A percentile compares a stretch with the other conserved stretches of the same genome.
These are phyloP conservation scores for Bipolaris oryzae DNA, from an alignment of 2,329 filamentous ascomycete genomes.

Conservation along the genomic window DNA sequence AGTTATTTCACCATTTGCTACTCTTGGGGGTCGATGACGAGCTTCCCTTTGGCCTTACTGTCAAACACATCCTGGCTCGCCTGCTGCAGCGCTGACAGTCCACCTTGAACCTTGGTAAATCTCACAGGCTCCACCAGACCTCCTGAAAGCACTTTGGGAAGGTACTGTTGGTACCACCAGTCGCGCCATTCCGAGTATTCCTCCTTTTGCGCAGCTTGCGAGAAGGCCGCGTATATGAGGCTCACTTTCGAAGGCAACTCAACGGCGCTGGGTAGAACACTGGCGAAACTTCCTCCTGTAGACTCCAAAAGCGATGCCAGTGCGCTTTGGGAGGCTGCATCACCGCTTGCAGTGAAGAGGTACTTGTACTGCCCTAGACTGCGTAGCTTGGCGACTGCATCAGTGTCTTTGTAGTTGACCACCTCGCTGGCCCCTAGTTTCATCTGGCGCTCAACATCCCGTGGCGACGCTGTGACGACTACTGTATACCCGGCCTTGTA, in stretches of 20 bases:
- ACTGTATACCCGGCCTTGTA: conserved; percentile 34
- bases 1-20: conserved; percentile 8
- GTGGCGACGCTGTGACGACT: conserved; percentile 33
- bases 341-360: conserved; percentile 35
- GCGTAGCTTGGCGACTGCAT: conserved; percentile 29
- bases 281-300: conserved; percentile 29
- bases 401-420: conserved; percentile 35
- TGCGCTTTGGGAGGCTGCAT: conserved; percentile 32
- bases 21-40: conserved; percentile 35
- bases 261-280: conserved; percentile 28
- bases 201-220: conserved; percentile 33
- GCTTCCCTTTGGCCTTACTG: conserved; percentile 29
- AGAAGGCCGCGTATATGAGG: conserved; percentile 33
- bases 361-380: conserved; percentile 34
- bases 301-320: conserved; percentile 30
- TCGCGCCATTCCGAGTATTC: conserved; percentile 26
- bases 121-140: conserved; percentile 30
- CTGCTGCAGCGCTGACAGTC: conserved; percentile 29
- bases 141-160: conserved; percentile 31
- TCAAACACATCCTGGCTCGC: conserved; percentile 33
- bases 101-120: conserved; percentile 31
- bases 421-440: conserved; percentile 30
- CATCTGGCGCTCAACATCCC: conserved; percentile 31
- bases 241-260: conserved; percentile 33
- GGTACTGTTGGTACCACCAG: conserved; percentile 37